phyloP scores from a whole-genome alignment of 176 grass and related monocot genomes.

The Carex pumila region DNA sequence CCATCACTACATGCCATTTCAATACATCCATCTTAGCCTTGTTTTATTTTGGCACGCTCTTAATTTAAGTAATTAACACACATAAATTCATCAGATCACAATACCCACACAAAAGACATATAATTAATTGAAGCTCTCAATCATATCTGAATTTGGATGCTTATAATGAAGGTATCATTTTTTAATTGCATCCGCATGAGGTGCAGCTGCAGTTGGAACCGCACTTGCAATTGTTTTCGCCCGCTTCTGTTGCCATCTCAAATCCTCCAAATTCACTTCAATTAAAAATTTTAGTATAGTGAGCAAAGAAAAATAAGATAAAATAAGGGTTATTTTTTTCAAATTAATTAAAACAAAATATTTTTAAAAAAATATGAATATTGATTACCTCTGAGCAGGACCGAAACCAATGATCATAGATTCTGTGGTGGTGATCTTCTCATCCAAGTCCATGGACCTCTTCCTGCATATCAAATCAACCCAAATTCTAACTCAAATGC shows the following conservation, averaged over 20 bases:
- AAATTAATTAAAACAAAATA: no score
- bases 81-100: neutral
- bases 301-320: neutral
- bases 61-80: neutral
- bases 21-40: neutral
- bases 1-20: no score
- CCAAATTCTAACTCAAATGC: neutral
- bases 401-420: constrained; percentile 27
- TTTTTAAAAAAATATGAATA: neutral
- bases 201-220: constrained; percentile 24
- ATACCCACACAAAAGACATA: no score
- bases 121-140: no score
- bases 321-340: no score
- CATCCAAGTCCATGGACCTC: constrained; percentile 25
- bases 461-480: neutral
- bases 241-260: neutral
- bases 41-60: neutral
- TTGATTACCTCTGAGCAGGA: constrained; percentile 13
- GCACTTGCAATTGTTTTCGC: constrained; percentile 22
- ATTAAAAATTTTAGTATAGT: neutral
- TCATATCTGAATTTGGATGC: no score
- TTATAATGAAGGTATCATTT: neutral
- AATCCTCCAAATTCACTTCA: constrained; percentile 24
- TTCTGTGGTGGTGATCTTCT: constrained; percentile 26
- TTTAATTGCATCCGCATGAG: neutral